Evolutionary conservation across 805 yeast species (phyloP).

Genomic region (Candida namnaoensis): DNA sequence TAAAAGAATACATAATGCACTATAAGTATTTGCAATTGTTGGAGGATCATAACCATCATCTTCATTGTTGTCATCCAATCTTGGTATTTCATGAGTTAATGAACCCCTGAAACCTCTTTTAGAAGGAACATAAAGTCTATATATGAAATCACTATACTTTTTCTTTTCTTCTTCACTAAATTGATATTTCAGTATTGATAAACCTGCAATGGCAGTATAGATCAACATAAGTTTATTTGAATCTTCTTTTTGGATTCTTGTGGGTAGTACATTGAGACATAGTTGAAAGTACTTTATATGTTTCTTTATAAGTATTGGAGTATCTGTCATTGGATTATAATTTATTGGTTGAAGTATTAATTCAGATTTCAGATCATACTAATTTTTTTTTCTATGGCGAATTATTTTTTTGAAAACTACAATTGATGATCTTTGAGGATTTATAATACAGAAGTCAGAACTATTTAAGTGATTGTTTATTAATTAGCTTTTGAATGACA

Average conservation of each 20-base stretch:
- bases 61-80: neutral
- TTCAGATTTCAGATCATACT: too few species aligned
- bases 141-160: constrained; percentile 33
- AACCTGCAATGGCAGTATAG: constrained; percentile 61
- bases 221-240: constrained; percentile 62
- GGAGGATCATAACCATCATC: constrained; percentile 42
- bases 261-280: constrained; percentile 46
- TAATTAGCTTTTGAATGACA: too few species aligned
- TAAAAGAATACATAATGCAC: constrained; percentile 53
- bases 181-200: constrained; percentile 16
- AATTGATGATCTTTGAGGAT: too few species aligned
- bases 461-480: too few species aligned
- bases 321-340: too few species aligned
- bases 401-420: too few species aligned
- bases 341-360: too few species aligned
- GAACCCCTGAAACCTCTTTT: constrained; percentile 54
- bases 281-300: constrained; percentile 37
- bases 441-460: too few species aligned
- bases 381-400: too few species aligned
- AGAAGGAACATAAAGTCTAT: constrained; percentile 32
- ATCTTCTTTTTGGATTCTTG: constrained; percentile 51
- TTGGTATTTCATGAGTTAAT: constrained; percentile 27
- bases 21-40: constrained; percentile 66
- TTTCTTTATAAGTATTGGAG: constrained; percentile 5
- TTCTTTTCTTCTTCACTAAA: constrained; percentile 18